phyloP scores from a whole-genome alignment of 106 monocot species.

The Allium fistulosum region DNA sequence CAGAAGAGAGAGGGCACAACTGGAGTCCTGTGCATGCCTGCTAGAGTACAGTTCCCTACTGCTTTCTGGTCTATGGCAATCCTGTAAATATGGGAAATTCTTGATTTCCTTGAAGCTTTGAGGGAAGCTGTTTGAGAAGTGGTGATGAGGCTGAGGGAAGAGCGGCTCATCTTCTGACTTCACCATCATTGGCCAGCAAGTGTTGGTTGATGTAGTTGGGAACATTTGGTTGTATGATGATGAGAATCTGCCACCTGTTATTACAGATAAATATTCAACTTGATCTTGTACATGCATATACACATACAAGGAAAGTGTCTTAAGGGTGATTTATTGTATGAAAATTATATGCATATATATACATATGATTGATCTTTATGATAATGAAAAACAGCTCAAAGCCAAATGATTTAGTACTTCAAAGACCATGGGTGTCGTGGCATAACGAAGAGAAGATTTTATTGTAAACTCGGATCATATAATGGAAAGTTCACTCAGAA shows the following conservation, averaged over 20 bases:
- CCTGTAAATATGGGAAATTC: conserved; percentile 44
- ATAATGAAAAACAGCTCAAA: neutral
- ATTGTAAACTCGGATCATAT: neutral
- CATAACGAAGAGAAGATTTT: too few species aligned
- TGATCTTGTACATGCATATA: too few species aligned
- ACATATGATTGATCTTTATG: neutral
- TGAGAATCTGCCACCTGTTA: conserved; percentile 17
- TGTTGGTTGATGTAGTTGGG: conserved; percentile 17
- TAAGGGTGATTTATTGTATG: neutral
- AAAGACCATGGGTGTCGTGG: neutral
- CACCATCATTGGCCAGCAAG: conserved; percentile 18
- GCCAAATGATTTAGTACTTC: neutral
- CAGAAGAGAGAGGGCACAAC: conserved; percentile 99
- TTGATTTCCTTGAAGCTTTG: conserved; percentile 36
- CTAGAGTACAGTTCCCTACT: conserved; percentile 5
- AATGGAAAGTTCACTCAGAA: neutral
- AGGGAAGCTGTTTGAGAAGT: conserved; percentile 21
- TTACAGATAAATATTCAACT: neutral
- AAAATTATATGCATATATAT: neutral
- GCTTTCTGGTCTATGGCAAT: conserved; percentile 21
- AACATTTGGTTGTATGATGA: conserved; percentile 24
- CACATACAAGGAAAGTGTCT: too few species aligned
- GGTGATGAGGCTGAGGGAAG: conserved; percentile 22
- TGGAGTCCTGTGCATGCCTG: conserved; percentile 38
- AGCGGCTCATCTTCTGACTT: conserved; percentile 41